Evolutionary conservation across 140 eudicot species (phyloP), one percentile per base, ranked within the genome.

Genomic region (Anethum foeniculum): DNA sequence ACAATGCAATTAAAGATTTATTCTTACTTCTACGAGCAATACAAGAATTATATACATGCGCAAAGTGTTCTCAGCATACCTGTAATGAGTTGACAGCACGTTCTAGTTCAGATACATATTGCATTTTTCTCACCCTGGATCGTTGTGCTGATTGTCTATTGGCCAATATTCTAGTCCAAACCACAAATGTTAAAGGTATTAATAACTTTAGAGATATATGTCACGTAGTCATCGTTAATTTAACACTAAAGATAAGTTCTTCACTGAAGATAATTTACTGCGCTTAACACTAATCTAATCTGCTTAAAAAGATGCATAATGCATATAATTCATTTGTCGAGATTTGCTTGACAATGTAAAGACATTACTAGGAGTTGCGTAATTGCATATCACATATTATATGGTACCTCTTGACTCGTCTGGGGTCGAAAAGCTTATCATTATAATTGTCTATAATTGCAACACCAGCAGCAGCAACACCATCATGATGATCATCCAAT

Each of bases 101-200:
- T 86, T 94, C 98, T 5, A 94, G 90, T 89, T 94, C 98, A 6
- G 97, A 94, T 69, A 94, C 89, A 81, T 94, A 94, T 34, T 94
- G 98, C 81, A 94, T 75, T 83, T 94, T 94, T 87, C 97, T 89
- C 91, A 94, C 98, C 81, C 98, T 82, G 36, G 98, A 94, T 75
- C 97, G 87, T 79, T 92, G 97, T 51, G 98, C 98, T 28, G 98
- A 94, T 83, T 94, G 98, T 77, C 98, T 86, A 76, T 94, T 94
- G 0, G 98, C 98, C 88, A 94, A 83, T 38, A 94, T 94, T 81
- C 98, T 94, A 1, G 39, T 46, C 52, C 71, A 1, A 43, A 28
- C 39, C 3, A 81, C 32, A 74, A 71, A 25, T 23, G 27, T n/a
- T 0, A n/a, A n/a, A 25, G 36, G 15, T 28, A 14, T 64, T 36